A percentile compares a stretch with the other conserved stretches of the same genome.
Evolutionary conservation across 1,139 yeast genomes (phyloP).

Genomic region (Debaryomyces psychrophilus): DNA sequence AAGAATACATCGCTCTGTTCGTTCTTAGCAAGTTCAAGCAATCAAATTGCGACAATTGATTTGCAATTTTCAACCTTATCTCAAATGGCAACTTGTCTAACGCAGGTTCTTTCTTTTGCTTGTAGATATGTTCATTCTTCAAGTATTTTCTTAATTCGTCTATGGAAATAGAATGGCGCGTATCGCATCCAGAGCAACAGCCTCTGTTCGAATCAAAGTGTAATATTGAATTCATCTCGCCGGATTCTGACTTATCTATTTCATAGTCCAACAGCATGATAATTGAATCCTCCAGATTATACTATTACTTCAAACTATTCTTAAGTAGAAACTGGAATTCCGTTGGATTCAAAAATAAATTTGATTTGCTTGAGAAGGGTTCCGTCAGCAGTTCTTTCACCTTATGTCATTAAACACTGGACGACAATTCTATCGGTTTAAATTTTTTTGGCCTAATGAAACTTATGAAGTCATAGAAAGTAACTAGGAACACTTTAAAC

Average conservation of each 20-base stretch:
- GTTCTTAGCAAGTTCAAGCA: constrained; percentile 38
- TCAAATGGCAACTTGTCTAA: constrained; percentile 43
- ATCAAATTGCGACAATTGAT: constrained; percentile 46
- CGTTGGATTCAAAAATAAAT: not conserved
- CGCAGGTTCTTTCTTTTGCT: constrained; percentile 5
- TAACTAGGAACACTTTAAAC: not conserved
- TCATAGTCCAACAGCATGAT: not conserved
- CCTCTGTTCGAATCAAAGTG: not conserved
- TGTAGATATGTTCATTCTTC: constrained; percentile 2
- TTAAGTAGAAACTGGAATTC: not conserved
- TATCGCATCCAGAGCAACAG: not conserved
- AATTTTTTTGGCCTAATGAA: not conserved
- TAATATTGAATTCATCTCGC: not conserved
- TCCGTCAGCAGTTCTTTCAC: not conserved
- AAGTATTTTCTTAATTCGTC: not conserved
- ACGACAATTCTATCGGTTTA: not conserved
- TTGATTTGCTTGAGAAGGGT: not conserved
- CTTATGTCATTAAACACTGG: not conserved
- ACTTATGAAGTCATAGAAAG: not conserved
- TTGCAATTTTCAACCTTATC: constrained; percentile 33
- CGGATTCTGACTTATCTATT: not conserved
- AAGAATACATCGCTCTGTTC: constrained; percentile 30
- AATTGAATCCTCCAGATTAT: not conserved
- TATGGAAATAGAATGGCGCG: constrained; percentile 1
- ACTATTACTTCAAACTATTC: not conserved